A percentile compares a stretch with the other conserved stretches of the same genome.
phyloP scores from a whole-genome alignment of 495 filamentous ascomycete genomes.

The Aspergillus sparsus region DNA sequence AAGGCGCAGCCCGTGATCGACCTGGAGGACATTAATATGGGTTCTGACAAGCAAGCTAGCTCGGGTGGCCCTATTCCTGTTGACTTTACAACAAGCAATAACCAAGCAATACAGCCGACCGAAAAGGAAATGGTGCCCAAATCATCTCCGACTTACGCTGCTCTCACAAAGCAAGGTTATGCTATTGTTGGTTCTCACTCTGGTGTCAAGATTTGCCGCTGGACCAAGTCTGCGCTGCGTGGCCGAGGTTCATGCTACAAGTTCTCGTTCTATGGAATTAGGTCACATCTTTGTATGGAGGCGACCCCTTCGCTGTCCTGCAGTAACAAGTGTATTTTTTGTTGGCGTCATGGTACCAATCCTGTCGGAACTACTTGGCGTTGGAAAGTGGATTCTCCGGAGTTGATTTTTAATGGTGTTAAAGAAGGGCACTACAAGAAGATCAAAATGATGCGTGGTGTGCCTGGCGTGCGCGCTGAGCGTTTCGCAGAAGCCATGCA shows the following conservation, averaged over 20 bases:
- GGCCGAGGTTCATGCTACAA: slow-evolving; percentile 97
- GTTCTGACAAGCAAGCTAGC: slow-evolving; percentile 38
- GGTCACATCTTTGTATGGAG: slow-evolving; percentile 96
- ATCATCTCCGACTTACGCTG: slow-evolving; percentile 79
- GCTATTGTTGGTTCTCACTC: slow-evolving; percentile 92
- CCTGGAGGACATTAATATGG: slow-evolving; percentile 79
- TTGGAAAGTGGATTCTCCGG: slow-evolving; percentile 89
- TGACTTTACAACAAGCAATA: slow-evolving; percentile 76
- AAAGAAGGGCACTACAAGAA: slow-evolving; percentile 93
- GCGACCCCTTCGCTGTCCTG: slow-evolving; percentile 92
- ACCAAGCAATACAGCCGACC: slow-evolving; percentile 42
- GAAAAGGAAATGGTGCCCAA: slow-evolving; percentile 92
- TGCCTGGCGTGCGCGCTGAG: slow-evolving; percentile 89
- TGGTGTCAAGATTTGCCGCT: slow-evolving; percentile 95
- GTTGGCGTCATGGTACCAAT: slow-evolving; percentile 97
- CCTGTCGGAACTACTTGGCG: slow-evolving; percentile 95
- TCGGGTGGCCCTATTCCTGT: slow-evolving; percentile 62
- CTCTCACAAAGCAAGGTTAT: slow-evolving; percentile 95
- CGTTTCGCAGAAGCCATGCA: slow-evolving; percentile 90
- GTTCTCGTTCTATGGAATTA: slow-evolving; percentile 93
- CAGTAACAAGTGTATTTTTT: slow-evolving; percentile 98
- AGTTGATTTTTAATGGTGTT: slow-evolving; percentile 84
- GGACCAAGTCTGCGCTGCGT: slow-evolving; percentile 97
- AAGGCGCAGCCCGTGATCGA: slow-evolving; percentile 62
- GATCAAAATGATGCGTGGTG: slow-evolving; percentile 93